These are phyloP conservation scores for Beauveria pseudobassiana DNA, from an alignment of 2,329 filamentous ascomycete genomes.

Conservation along the genomic window DNA sequence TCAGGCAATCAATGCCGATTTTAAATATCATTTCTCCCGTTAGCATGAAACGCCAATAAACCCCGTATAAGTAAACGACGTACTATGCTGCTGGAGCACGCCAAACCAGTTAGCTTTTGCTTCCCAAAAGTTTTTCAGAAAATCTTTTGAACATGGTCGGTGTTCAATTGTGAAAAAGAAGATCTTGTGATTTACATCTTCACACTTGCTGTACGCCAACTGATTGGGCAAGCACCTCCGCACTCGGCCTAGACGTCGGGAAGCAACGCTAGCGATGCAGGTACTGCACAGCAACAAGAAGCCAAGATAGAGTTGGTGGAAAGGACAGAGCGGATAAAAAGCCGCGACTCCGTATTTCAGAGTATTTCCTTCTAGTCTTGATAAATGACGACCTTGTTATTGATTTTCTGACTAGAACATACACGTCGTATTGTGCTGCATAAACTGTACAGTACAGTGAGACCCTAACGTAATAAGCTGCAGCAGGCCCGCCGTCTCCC, in stretches of 20 bases:
- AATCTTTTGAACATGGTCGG: not conserved
- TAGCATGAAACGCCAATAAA: not conserved
- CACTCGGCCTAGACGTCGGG: not conserved
- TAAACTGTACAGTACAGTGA: not conserved
- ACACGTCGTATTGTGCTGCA: not conserved
- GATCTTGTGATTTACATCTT: not conserved
- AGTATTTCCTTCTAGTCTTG: not conserved
- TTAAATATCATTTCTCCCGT: not conserved
- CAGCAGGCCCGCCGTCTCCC: not conserved
- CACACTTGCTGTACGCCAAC: not conserved
- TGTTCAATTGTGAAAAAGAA: too few species aligned
- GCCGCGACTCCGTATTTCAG: not conserved
- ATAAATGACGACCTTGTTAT: too few species aligned
- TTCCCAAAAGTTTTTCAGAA: too few species aligned
- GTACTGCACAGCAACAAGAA: constrained; percentile 7
- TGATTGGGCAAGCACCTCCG: not conserved
- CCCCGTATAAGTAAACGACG: not conserved
- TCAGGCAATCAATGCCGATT: constrained; percentile 12
- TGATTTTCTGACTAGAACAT: not conserved
- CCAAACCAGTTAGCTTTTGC: too few species aligned
- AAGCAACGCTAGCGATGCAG: constrained; percentile 1
- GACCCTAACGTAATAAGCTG: not conserved
- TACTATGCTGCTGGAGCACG: constrained; percentile 2
- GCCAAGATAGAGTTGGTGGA: too few species aligned
- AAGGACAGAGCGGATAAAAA: not conserved